Evolutionary conservation across 148 eudicot species (phyloP).

Genomic region (Rhododendron molle): DNA sequence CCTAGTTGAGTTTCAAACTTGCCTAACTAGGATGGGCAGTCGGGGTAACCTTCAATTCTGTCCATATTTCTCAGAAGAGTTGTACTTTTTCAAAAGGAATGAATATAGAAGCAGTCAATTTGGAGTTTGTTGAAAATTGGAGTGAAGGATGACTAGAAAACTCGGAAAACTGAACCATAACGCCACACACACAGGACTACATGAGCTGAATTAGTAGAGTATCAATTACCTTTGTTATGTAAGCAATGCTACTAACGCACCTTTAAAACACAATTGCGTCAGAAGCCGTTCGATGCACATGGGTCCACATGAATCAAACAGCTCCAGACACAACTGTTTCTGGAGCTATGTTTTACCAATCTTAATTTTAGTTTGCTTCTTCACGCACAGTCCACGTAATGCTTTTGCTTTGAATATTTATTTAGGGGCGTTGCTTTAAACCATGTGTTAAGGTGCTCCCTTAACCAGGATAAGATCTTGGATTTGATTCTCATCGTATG

Average conservation of each 20-base stretch:
- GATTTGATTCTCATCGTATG: too few species aligned
- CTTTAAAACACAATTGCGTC: too few species aligned
- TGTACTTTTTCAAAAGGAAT: neutral
- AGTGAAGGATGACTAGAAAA: neutral
- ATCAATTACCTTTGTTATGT: too few species aligned
- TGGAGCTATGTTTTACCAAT: too few species aligned
- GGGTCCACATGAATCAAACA: too few species aligned
- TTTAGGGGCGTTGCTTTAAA: neutral
- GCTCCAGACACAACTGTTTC: too few species aligned
- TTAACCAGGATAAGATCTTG: too few species aligned
- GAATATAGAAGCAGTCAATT: neutral
- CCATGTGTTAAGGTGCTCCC: too few species aligned
- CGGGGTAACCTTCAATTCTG: neutral
- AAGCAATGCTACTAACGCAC: too few species aligned
- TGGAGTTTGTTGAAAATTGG: neutral
- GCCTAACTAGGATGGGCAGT: neutral
- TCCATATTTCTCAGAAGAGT: neutral
- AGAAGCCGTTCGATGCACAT: too few species aligned
- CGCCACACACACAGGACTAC: neutral
- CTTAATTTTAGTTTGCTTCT: too few species aligned
- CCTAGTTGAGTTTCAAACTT: neutral
- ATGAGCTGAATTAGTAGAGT: neutral
- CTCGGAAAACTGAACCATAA: neutral
- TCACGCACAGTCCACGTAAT: too few species aligned
- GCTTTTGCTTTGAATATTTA: neutral